Percentiles rank a stretch among this genome's conserved stretches.
These are phyloP conservation scores for Lepidium aucheri DNA, from an alignment of 345 rosid species.

Conservation along the genomic window DNA sequence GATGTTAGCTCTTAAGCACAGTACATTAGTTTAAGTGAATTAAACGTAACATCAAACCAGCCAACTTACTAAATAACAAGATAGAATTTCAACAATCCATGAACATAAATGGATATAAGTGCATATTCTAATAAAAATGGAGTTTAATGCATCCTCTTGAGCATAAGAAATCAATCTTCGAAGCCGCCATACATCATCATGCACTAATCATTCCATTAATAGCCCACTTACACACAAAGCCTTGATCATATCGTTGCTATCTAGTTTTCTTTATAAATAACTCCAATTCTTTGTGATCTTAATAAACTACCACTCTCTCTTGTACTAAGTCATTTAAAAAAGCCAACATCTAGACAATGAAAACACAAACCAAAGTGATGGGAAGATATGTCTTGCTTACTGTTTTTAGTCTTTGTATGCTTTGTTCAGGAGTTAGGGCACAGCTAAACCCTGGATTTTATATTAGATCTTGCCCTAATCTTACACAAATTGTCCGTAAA, in stretches of 20 bases:
- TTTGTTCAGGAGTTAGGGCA: slow-evolving; percentile 31
- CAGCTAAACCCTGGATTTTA: slow-evolving; percentile 46
- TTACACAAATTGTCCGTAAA: slow-evolving; percentile 32
- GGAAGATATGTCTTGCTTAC: slow-evolving; percentile 11
- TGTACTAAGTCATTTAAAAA: background rate
- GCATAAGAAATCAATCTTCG: slow-evolving; percentile 10
- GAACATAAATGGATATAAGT: background rate
- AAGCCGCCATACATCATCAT: slow-evolving; percentile 24
- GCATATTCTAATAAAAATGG: background rate
- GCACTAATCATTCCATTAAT: slow-evolving; percentile 17
- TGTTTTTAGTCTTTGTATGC: slow-evolving; percentile 21
- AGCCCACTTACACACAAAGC: slow-evolving; percentile 1
- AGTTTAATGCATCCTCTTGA: slow-evolving; percentile 7
- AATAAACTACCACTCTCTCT: background rate
- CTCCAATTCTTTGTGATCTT: background rate
- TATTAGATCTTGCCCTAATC: slow-evolving; percentile 41
- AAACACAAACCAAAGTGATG: slow-evolving; percentile 18
- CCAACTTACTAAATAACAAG: slow-evolving; percentile 15
- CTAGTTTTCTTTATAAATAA: slow-evolving; percentile 21
- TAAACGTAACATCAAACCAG: slow-evolving; percentile 15
- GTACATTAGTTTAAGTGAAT: slow-evolving; percentile 14
- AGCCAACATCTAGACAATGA: slow-evolving; percentile 22
- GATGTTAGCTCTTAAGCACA: background rate
- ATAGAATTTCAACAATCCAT: slow-evolving; percentile 5
- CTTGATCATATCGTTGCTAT: background rate